A percentile compares a stretch with the other conserved stretches of the same genome.
These are phyloP conservation scores for Termitomyces sp. DNA, from an alignment of 768 basidiomycete species.

Conservation along the genomic window DNA sequence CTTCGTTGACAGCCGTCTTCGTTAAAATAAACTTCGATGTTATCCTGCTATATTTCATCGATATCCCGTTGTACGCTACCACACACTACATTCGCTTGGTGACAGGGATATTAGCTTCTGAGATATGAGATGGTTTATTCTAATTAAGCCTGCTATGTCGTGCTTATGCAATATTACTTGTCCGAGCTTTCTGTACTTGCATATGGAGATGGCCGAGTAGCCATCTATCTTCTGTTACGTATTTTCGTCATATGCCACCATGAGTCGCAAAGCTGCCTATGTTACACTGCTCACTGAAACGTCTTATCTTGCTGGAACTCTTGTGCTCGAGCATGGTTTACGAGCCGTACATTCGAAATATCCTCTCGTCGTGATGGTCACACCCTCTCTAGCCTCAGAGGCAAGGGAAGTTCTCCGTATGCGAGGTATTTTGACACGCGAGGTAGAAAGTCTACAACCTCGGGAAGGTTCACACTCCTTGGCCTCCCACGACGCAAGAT, in stretches of 20 bases:
- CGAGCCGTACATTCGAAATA: constrained; percentile 53
- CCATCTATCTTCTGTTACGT: not conserved
- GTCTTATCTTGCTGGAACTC: constrained; percentile 58
- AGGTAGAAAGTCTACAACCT: constrained; percentile 58
- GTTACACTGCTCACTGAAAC: constrained; percentile 73
- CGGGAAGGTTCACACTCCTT: constrained; percentile 34
- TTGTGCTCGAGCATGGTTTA: constrained; percentile 56
- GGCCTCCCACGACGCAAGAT: constrained; percentile 42
- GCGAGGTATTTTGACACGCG: constrained; percentile 47
- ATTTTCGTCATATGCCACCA: constrained; percentile 10
- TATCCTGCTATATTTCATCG: constrained; percentile 5
- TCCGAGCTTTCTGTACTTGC: not conserved
- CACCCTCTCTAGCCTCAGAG: constrained; percentile 46
- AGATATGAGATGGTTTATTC: not conserved
- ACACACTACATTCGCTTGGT: constrained; percentile 4
- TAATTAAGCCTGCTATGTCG: not conserved
- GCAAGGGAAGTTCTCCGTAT: constrained; percentile 46
- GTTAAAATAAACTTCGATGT: constrained; percentile 20
- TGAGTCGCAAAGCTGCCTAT: constrained; percentile 50
- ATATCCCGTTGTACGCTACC: constrained; percentile 10
- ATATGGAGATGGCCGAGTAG: constrained; percentile 14
- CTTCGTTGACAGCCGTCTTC: constrained; percentile 26
- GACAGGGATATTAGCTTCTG: constrained; percentile 4
- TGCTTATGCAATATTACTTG: not conserved
- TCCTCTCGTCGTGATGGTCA: constrained; percentile 77